Base-by-base conservation (phyloP, 2,329 filamentous ascomycete genomes). In the Fusarium foetens region DNA sequence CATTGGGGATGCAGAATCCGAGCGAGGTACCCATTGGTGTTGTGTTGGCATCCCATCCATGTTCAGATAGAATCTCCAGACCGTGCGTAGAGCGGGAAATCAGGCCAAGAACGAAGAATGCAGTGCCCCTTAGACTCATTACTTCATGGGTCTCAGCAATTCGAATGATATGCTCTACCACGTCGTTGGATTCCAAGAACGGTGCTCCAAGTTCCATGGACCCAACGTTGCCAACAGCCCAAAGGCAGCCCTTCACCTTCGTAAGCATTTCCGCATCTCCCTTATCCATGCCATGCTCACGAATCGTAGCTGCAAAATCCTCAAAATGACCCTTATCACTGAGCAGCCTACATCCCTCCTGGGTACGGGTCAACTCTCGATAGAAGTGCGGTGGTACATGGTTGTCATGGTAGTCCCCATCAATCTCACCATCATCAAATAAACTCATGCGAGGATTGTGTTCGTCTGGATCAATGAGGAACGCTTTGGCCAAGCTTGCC, bases 311-410 rank as follows among this genome's bases (percentile, higher is more conserved):
- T 1, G 91, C 93, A 77, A 99, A 99, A 77, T 98, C 95, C 70
- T 94, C 92, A 82, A 99, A 99, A 78, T 99, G 96, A 0, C 96
- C 96, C 76, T 98, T 99, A 73, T 97, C 92, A 75, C 93, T 91
- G 10, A 99, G 86, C 1, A 99, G 86, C 78, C 92, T 93, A 82
- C 96, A 99, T 2, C 96, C 96, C 82, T 99, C 96, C 61, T 92
- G 89, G 0, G 96, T 99, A 19, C 96, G 91, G 1, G 96, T 97
- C 58, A 99, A 87, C 80, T 99, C 96, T 63, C 95, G 90, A 79
- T 99, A 99, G 81, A 99, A 99, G 81, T 99, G 96, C 14, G 96
- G 95, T n/a, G 96, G 96, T 2, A 98, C 94, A 66, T 90, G 88
- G 58, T 82, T 87, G 63, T 90, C 94, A 62, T 89, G 86, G 54